These are phyloP conservation scores for Macrolepiota fuliginosa DNA, from an alignment of 768 basidiomycete genomes.

Conservation along the genomic window DNA sequence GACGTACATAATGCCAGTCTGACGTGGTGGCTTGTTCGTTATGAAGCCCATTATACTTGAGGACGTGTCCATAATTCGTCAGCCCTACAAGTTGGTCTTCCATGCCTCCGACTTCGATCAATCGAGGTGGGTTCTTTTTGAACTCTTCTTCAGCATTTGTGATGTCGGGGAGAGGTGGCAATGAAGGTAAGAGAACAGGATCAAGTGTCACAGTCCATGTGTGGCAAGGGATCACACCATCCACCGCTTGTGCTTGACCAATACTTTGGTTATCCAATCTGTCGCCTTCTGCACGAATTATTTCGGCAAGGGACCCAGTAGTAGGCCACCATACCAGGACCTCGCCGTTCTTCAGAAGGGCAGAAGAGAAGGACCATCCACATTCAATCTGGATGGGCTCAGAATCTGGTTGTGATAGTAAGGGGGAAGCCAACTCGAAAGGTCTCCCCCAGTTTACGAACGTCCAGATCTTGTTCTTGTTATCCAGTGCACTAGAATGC, in stretches of 20 bases:
- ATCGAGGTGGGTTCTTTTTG: conserved; percentile 33
- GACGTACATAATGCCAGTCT: conserved; percentile 74
- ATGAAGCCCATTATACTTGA: conserved; percentile 53
- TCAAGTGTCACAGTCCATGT: conserved; percentile 54
- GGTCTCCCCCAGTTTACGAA: conserved; percentile 80
- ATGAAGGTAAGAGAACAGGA: conserved; percentile 55
- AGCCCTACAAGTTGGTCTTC: conserved; percentile 73
- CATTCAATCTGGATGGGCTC: conserved; percentile 63
- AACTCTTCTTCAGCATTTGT: conserved; percentile 18
- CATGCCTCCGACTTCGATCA: conserved; percentile 82
- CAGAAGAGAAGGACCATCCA: conserved; percentile 78
- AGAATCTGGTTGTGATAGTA: conserved; percentile 43
- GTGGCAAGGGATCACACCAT: conserved; percentile 54
- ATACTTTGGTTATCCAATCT: conserved; percentile 44
- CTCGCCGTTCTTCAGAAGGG: conserved; percentile 69
- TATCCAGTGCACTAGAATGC: conserved; percentile 68
- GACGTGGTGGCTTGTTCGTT: conserved; percentile 33
- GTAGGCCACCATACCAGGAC: conserved; percentile 78
- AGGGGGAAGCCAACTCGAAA: conserved; percentile 52
- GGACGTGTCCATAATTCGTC: conserved; percentile 76
- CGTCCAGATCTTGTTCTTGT: conserved; percentile 61
- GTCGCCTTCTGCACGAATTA: conserved; percentile 34
- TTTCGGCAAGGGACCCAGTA: conserved; percentile 36
- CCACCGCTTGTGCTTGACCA: conserved; percentile 32
- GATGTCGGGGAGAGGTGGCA: conserved; percentile 61